Evolutionary conservation across 345 rosid genomes (phyloP), one percentile per base, ranked within the genome.

Genomic region (Euclidium syriacum): DNA sequence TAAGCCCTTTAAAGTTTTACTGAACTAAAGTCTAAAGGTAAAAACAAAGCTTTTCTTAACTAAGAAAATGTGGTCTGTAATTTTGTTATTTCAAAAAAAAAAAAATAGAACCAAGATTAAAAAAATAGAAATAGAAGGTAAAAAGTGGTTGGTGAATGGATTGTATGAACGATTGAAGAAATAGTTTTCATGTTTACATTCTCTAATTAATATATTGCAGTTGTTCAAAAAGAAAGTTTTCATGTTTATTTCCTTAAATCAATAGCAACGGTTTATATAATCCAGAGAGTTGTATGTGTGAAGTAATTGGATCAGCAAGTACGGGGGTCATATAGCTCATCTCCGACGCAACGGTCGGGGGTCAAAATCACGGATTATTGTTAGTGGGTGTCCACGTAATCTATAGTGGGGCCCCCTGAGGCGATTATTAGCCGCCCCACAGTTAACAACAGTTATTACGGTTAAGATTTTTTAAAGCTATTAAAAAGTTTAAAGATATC

Each of bases 311-410:
- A 47, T 48, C 34, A 49, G 43, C 30, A 19, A 19, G 48, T 66
- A 47, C 54, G 16, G 6, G 40, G 25, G 3, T n/a, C n/a, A 49
- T 17, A 18, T 36, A 52, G 25, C 19, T 60, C 48, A 23, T 19
- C n/a, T 17, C 15, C 48, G 55, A 68, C 73, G 67, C 60, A 68
- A 42, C 39, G 62, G 73, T 59, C 67, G 24, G 54, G 73, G 54
- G 73, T 69, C 73, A 69, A 69, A 46, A 44, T 69, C 73, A 69
- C 62, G 60, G 6, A 69, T 61, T 61, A 43, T 60, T 43, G 73
- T 29, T 52, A 17, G 67, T 60, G 18, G 18, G 24, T 34, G 33
- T 29, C 55, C 62, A 69, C 61, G 73, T 68, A n/a, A 52, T 60
- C 61, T 43, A 7, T 14, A 52, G 32, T 52, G n/a, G 46, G 67